Conservation (phyloP, 2,329 filamentous ascomycete species). For the Diaporthe amygdali region DNA sequence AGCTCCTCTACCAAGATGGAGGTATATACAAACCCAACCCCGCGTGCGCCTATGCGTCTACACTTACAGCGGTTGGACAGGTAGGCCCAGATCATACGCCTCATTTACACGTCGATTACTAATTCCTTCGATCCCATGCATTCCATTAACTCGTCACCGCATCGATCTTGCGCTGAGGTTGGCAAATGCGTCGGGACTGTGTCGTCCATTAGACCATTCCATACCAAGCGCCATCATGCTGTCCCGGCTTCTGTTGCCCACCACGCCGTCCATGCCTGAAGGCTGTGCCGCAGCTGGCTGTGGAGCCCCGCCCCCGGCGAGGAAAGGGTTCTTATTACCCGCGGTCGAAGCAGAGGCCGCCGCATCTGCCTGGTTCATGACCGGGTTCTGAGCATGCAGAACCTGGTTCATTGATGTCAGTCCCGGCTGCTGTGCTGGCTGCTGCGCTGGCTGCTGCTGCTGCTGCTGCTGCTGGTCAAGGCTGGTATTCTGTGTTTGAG, state of each 20-base stretch:
- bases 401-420: conserved; percentile 13
- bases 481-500: conserved; percentile 37
- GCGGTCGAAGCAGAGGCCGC: not conserved
- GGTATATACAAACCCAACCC: not conserved
- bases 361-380: conserved; percentile 38
- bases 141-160: conserved; percentile 33
- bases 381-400: conserved; percentile 32
- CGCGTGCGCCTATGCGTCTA: conserved; percentile 2
- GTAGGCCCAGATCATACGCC: not conserved
- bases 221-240: conserved; percentile 73
- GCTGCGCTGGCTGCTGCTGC: conserved; percentile 29
- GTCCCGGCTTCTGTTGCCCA: conserved; percentile 66
- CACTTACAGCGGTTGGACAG: not conserved
- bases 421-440: conserved; percentile 33
- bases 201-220: conserved; percentile 71
- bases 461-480: conserved; percentile 31
- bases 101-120: not conserved
- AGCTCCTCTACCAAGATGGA: not conserved
- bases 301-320: conserved; percentile 38
- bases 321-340: conserved; percentile 64
- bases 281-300: conserved; percentile 31
- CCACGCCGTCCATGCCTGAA: conserved; percentile 28
- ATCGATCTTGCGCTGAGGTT: conserved; percentile 70
- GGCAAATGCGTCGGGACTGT: conserved; percentile 82
- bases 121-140: not conserved